Percentiles rank a stretch among this genome's conserved stretches.
phyloP scores from a whole-genome alignment of 208 protist species.

The Trypanosoma cruzi region DNA sequence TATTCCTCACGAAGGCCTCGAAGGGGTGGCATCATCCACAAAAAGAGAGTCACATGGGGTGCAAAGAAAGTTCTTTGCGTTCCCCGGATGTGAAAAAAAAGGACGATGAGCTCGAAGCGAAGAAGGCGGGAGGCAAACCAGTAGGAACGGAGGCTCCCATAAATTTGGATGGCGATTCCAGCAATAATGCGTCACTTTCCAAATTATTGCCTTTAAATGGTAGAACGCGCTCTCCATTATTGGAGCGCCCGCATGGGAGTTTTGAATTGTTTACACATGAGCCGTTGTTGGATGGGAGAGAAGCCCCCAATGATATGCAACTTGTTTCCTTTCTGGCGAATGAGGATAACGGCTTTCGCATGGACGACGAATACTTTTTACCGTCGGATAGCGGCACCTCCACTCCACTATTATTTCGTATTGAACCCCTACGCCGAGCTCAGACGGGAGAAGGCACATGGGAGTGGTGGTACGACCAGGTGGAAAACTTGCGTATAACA shows the following conservation, averaged over 20 bases:
- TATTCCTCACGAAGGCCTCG: background rate
- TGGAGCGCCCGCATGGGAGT: background rate
- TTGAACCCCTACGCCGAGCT: slow-evolving; percentile 32
- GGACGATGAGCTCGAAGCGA: background rate
- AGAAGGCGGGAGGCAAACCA: background rate
- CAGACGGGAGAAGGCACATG: slow-evolving; percentile 46
- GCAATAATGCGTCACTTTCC: background rate
- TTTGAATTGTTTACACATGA: background rate
- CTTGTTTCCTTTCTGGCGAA: background rate
- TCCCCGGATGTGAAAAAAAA: background rate
- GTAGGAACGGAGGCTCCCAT: background rate
- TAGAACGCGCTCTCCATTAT: background rate
- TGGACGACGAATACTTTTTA: background rate
- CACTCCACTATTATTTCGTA: slow-evolving; percentile 68
- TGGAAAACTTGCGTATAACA: slow-evolving; percentile 63
- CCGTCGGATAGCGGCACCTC: slow-evolving; percentile 9
- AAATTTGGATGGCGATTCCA: background rate
- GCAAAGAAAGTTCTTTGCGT: slow-evolving; percentile 7
- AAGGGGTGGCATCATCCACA: background rate
- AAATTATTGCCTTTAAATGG: background rate
- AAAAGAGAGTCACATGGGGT: slow-evolving; percentile 8
- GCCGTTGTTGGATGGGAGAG: background rate
- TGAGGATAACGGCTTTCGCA: background rate
- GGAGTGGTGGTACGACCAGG: slow-evolving; percentile 79
- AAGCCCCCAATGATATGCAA: background rate